These are phyloP conservation scores for Bipolaris zeicola DNA, from an alignment of 2,329 filamentous ascomycete species.

Conservation along the genomic window DNA sequence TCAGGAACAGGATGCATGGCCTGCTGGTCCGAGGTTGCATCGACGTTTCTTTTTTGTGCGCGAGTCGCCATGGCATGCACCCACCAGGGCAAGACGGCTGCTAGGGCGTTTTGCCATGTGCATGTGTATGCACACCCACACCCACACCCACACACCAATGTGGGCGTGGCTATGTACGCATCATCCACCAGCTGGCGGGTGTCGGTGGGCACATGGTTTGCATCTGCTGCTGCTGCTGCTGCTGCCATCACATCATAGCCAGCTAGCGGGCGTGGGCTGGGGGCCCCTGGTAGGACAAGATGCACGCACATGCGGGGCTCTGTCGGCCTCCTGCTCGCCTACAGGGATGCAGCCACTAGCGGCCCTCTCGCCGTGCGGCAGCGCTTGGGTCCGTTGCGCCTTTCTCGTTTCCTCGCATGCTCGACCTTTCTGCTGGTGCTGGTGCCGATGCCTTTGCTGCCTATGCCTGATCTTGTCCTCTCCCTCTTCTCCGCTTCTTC, in stretches of 20 bases:
- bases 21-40: slow-evolving; percentile 13
- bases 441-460: neutral
- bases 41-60: slow-evolving; percentile 2
- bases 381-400: slow-evolving; percentile 17
- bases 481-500: neutral
- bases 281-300: neutral
- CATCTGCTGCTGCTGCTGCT: neutral
- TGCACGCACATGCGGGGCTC: slow-evolving; percentile 18
- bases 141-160: too few species aligned
- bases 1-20: slow-evolving; percentile 17
- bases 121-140: too few species aligned
- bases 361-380: slow-evolving; percentile 4
- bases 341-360: slow-evolving; percentile 11
- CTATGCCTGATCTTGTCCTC: neutral
- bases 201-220: neutral
- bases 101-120: neutral
- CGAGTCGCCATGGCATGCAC: too few species aligned
- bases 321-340: neutral
- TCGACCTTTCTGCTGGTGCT: slow-evolving; percentile 1
- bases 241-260: slow-evolving; percentile 9
- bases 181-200: slow-evolving; percentile 1
- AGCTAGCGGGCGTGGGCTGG: neutral
- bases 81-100: too few species aligned
- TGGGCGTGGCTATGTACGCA: slow-evolving; percentile 2
- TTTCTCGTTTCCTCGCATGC: slow-evolving; percentile 26